Evolutionary conservation across 2,329 filamentous ascomycete genomes (phyloP).

Genomic region (Huntiella moniliformis): DNA sequence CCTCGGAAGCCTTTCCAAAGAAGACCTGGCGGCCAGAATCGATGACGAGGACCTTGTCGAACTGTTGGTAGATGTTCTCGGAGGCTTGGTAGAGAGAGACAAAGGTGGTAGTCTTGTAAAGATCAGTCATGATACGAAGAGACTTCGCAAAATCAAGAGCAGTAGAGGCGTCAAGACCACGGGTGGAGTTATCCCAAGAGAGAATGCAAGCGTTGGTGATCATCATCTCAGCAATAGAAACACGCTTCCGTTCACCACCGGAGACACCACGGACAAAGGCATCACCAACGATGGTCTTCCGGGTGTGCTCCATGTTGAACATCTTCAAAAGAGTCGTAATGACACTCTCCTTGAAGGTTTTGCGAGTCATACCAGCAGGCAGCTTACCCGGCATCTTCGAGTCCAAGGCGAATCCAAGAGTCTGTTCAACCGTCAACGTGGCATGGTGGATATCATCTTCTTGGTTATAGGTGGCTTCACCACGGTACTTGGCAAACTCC

Average conservation of each 20-base stretch:
- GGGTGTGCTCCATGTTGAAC: constrained; percentile 86
- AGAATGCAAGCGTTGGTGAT: constrained; percentile 52
- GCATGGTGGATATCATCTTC: constrained; percentile 76
- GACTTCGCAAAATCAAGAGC: constrained; percentile 50
- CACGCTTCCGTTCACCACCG: constrained; percentile 62
- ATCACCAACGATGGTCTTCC: constrained; percentile 69
- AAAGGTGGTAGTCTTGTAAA: constrained; percentile 69
- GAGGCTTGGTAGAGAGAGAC: constrained; percentile 75
- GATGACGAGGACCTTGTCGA: constrained; percentile 73
- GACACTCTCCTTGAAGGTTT: constrained; percentile 59
- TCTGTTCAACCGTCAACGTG: constrained; percentile 74
- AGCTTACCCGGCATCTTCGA: constrained; percentile 70
- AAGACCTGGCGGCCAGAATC: constrained; percentile 59
- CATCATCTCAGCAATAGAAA: constrained; percentile 71
- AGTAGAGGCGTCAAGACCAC: constrained; percentile 49
- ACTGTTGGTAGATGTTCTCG: constrained; percentile 60
- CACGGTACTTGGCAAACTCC: constrained; percentile 57
- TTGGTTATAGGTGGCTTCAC: constrained; percentile 71
- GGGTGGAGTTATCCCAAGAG: constrained; percentile 59
- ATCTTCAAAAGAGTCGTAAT: constrained; percentile 62
- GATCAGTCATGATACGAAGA: constrained; percentile 61
- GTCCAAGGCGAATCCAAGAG: constrained; percentile 66
- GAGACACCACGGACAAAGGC: constrained; percentile 63
- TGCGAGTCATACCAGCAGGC: constrained; percentile 51
- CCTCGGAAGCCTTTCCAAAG: constrained; percentile 50